phyloP scores from a whole-genome alignment of 306 rosid species.

The Cercis canadensis region DNA sequence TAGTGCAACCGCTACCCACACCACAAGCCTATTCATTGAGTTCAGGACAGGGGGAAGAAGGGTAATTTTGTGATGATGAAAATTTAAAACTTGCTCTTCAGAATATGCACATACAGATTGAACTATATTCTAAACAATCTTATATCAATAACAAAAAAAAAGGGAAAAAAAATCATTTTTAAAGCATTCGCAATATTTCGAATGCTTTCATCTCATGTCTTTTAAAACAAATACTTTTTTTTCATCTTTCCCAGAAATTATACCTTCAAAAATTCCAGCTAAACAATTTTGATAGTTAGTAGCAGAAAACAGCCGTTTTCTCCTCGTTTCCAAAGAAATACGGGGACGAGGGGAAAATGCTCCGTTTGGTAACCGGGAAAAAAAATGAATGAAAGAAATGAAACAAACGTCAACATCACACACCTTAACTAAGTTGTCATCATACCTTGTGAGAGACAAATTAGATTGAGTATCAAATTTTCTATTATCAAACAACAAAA shows the following conservation, averaged over 20 bases:
- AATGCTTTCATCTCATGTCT: slow-evolving; percentile 3
- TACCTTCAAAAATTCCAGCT: slow-evolving; percentile 12
- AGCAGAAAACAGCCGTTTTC: neutral
- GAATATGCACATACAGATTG: neutral
- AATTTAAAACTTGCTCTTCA: slow-evolving; percentile 8
- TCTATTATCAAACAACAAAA: slow-evolving; percentile 8
- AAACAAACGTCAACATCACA: too few relatives aligned
- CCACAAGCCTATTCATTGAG: neutral
- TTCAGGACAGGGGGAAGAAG: neutral
- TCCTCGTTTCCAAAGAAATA: too few relatives aligned
- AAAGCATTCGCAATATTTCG: slow-evolving; percentile 18
- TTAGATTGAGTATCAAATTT: neutral
- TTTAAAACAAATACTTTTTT: neutral
- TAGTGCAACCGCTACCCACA: slow-evolving; percentile 6
- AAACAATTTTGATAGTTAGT: neutral
- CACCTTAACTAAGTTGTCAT: too few relatives aligned
- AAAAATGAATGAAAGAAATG: neutral
- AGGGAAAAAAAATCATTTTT: slow-evolving; percentile 5
- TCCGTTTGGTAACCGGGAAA: neutral
- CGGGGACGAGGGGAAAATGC: neutral
- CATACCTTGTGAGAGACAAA: slow-evolving; percentile 15
- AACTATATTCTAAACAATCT: neutral
- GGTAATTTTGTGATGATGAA: neutral
- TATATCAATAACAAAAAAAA: too few relatives aligned
- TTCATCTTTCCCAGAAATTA: neutral